phyloP scores from a whole-genome alignment of 495 filamentous ascomycete genomes.

The Aspergillus baeticus region DNA sequence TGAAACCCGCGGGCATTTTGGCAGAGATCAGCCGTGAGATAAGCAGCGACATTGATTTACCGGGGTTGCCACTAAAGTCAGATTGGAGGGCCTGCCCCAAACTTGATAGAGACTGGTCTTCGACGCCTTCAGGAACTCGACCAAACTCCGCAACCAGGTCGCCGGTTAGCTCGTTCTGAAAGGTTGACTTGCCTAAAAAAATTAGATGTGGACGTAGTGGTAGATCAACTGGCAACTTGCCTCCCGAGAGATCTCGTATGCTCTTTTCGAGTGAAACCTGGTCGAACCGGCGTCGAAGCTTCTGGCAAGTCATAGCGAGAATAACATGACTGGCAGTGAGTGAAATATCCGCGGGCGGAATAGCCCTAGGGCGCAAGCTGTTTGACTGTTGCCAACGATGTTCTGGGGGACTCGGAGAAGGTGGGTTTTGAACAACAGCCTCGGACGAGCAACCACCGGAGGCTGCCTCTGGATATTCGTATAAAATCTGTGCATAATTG shows the following conservation, averaged over 20 bases:
- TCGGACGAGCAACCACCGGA: background rate
- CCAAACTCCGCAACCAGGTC: slow-evolving; percentile 98
- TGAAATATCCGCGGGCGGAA: slow-evolving; percentile 10
- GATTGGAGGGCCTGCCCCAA: slow-evolving; percentile 89
- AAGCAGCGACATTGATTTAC: slow-evolving; percentile 89
- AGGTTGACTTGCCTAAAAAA: slow-evolving; percentile 82
- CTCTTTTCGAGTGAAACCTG: slow-evolving; percentile 18
- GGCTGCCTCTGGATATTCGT: slow-evolving; percentile 7
- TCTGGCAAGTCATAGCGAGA: slow-evolving; percentile 24
- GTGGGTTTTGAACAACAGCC: background rate
- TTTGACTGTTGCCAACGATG: background rate
- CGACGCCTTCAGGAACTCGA: slow-evolving; percentile 94
- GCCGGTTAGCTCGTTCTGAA: slow-evolving; percentile 92
- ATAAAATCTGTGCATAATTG: slow-evolving; percentile 13
- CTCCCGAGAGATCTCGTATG: slow-evolving; percentile 24
- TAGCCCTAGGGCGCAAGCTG: background rate
- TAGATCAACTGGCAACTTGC: slow-evolving; percentile 2
- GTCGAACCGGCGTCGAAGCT: slow-evolving; percentile 24
- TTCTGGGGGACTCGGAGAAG: background rate
- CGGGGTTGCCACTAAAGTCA: slow-evolving; percentile 93
- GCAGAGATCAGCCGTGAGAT: slow-evolving; percentile 92
- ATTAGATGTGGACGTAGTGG: background rate
- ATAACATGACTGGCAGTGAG: slow-evolving; percentile 19
- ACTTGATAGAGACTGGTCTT: slow-evolving; percentile 92
- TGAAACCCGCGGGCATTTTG: slow-evolving; percentile 99